Base-by-base conservation (phyloP, 2,329 filamentous ascomycete species). In the Catunica adiposa region DNA sequence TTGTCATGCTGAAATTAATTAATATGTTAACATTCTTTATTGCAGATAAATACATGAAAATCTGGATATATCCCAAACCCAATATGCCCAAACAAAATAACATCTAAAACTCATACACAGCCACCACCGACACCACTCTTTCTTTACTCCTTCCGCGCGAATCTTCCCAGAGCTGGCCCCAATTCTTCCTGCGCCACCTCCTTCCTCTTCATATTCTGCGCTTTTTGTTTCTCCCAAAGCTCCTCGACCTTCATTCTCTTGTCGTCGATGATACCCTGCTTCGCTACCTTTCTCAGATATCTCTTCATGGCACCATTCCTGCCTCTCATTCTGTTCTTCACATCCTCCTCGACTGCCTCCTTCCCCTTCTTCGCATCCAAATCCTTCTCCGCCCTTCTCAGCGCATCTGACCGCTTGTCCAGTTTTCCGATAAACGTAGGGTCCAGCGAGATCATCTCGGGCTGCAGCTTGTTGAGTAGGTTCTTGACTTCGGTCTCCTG, bases 361-460 rank as follows among this genome's bases (percentile, higher is more conserved):
- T 78, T 74, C 38, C 70, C 68, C 1, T 74, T 72, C 62, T 82
- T 82, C 7, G 79, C 75, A 62, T 97, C 90, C 42, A 94, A 76
- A 65, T 94, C 84, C 64, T 79, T 82, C 64, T 94, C 88, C 25
- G 80, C 81, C 64, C 81, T 77, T 51, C 83, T 77, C 71, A 92
- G 83, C 70, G 86, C 77, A 59, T 89, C 81, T 37, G 84, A 87
- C 53, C 86, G 79, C 57, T 89, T 73, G 66, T 98, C 89, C 31
- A 98, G 75, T 62, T 82, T 87, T 56, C 92, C 92, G 63, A 98
- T 80, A 65, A 89, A 94, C 68, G 92, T 85, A 62, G 92, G 90
- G 66, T 98, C 84, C 22, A 98, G 74, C 1, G 88, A 86, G 60
- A 98, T 98, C 88, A 97, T 98, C 65, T 95, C 90, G 2, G 92